Evolutionary conservation across 2,329 filamentous ascomycete species (phyloP).

Genomic region (Diaporthe citriasiana): DNA sequence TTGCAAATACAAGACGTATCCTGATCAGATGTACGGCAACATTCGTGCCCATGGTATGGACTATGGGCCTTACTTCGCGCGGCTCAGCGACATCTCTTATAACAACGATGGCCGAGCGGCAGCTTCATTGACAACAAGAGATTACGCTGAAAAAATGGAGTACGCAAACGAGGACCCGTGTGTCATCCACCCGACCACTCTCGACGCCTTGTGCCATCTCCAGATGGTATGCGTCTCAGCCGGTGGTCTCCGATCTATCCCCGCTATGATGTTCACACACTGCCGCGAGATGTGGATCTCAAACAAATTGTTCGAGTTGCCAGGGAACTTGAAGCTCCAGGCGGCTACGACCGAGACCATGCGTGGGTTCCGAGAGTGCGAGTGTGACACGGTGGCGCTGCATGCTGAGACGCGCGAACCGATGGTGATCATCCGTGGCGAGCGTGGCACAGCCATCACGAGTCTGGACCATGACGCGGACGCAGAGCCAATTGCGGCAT

Average conservation of each 20-base stretch:
- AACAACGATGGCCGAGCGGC: not conserved
- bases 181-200: slow-evolving; percentile 33
- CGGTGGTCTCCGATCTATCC: not conserved
- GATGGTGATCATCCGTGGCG: slow-evolving; percentile 21
- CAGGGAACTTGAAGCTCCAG: not conserved
- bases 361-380: not conserved
- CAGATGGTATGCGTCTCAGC: slow-evolving; percentile 23
- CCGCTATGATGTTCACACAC: not conserved
- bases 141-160: slow-evolving; percentile 44
- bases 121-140: slow-evolving; percentile 2
- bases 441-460: slow-evolving; percentile 24
- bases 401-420: not conserved
- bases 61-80: not conserved
- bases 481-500: not conserved
- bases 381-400: slow-evolving; percentile 10
- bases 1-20: slow-evolving; percentile 33
- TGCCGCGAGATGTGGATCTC: slow-evolving; percentile 17
- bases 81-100: not conserved
- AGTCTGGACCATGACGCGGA: slow-evolving; percentile 1
- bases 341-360: not conserved
- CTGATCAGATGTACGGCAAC: slow-evolving; percentile 28
- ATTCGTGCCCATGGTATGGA: slow-evolving; percentile 6
- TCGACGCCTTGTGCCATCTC: slow-evolving; percentile 28
- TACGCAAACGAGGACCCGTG: slow-evolving; percentile 40
- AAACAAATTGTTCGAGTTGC: slow-evolving; percentile 21